Evolutionary conservation across 108 stramenopile species (phyloP).

Genomic region (Parietichytrium sp.): DNA sequence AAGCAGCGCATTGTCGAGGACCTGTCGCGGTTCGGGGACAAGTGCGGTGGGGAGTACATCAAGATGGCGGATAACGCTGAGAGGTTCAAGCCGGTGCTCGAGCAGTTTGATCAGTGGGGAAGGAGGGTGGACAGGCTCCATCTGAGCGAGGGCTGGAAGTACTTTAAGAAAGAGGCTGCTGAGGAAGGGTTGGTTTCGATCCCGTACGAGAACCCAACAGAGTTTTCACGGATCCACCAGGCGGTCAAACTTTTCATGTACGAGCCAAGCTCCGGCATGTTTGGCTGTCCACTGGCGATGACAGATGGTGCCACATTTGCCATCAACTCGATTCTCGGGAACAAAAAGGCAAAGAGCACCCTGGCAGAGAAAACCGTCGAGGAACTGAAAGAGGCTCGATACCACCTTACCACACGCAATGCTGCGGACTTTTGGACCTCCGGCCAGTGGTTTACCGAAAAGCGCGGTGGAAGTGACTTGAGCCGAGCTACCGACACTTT

Average conservation of each 20-base stretch:
- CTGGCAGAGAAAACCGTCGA: background rate
- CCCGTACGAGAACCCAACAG: constrained; percentile 17
- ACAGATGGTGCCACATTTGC: constrained; percentile 18
- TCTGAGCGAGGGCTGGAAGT: background rate
- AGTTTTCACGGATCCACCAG: background rate
- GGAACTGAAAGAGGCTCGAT: background rate
- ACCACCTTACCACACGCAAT: constrained; percentile 17
- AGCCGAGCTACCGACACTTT: constrained; percentile 10
- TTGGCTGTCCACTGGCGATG: constrained; percentile 26
- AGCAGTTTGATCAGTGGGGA: constrained; percentile 33
- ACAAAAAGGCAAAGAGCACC: background rate
- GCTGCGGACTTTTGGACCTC: constrained; percentile 1
- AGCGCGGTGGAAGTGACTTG: background rate
- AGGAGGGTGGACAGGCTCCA: background rate
- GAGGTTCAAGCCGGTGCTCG: background rate
- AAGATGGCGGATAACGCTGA: constrained; percentile 37
- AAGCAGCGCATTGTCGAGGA: background rate
- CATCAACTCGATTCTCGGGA: background rate
- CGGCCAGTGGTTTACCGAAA: constrained; percentile 27
- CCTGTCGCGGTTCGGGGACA: background rate
- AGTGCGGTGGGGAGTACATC: constrained; percentile 24
- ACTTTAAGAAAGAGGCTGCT: constrained; percentile 21
- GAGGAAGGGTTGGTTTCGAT: constrained; percentile 23
- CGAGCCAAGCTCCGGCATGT: constrained; percentile 23
- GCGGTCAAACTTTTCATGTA: constrained; percentile 12